phyloP scores from a whole-genome alignment of 345 rosid species.

The Eucalyptus sp. region DNA sequence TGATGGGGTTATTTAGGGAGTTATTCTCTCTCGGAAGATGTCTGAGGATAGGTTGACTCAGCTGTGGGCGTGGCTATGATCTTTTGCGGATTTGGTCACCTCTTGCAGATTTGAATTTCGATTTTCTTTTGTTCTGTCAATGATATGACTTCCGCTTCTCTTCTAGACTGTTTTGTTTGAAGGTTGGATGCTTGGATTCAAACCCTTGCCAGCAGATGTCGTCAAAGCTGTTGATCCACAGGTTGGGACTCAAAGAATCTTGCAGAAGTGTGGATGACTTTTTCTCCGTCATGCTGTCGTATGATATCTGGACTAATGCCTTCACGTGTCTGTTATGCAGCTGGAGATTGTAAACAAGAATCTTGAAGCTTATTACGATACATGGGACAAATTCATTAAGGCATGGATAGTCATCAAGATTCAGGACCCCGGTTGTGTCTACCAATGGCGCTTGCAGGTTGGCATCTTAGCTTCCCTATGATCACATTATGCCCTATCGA shows the following conservation, averaged over 20 bases:
- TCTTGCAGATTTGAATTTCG: background rate
- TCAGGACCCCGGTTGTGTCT: conserved; percentile 82
- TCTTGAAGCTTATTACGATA: conserved; percentile 76
- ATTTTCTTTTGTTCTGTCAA: background rate
- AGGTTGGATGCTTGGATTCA: conserved; percentile 99
- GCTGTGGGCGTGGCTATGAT: background rate
- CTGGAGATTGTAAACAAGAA: conserved; percentile 69
- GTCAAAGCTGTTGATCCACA: conserved; percentile 79
- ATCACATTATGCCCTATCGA: background rate
- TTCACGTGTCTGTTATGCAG: conserved; percentile 11
- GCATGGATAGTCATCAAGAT: conserved; percentile 88
- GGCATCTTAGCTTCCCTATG: background rate
- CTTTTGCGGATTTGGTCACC: background rate
- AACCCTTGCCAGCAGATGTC: conserved; percentile 47
- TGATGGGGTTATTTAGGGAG: background rate
- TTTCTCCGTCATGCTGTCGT: background rate
- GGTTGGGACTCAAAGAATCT: conserved; percentile 20
- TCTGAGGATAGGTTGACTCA: background rate
- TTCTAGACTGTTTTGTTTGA: conserved; percentile 73
- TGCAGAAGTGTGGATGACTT: background rate
- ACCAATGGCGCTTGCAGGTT: conserved; percentile 95
- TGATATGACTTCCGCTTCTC: background rate
- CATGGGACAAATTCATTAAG: conserved; percentile 81
- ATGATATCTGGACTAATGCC: background rate
- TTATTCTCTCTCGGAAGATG: background rate